Evolutionary conservation across 176 grass and related monocot species (phyloP).

Genomic region (Zoysia pacifica): DNA sequence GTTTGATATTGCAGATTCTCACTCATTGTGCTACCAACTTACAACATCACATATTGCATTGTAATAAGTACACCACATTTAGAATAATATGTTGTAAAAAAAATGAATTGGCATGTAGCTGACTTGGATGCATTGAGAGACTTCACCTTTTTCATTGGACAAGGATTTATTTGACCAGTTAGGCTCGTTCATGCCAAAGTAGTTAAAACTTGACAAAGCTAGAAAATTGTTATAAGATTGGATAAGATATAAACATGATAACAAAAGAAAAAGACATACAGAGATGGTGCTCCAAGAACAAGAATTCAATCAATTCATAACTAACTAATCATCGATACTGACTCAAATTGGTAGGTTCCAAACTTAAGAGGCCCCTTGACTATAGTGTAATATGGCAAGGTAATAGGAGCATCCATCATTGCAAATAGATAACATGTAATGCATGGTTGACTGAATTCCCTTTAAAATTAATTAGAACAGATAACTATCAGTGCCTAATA

Average conservation of each 20-base stretch:
- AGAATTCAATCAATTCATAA: not conserved
- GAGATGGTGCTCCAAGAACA: not conserved
- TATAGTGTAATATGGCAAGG: slow-evolving; percentile 10
- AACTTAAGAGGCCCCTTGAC: not conserved
- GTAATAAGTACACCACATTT: not conserved
- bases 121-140: not conserved
- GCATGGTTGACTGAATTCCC: not conserved
- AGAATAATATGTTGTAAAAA: not conserved
- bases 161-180: not conserved
- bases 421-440: not conserved
- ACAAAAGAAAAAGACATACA: not conserved
- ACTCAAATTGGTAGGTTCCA: not conserved
- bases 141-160: not conserved
- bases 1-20: slow-evolving; percentile 28
- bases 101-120: not conserved
- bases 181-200: not conserved
- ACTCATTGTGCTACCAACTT: not conserved
- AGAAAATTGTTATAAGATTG: not conserved
- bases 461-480: slow-evolving; percentile 5
- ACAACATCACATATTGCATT: not conserved
- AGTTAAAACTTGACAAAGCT: not conserved
- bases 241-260: not conserved
- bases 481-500: not conserved
- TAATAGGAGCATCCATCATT: not conserved
- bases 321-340: not conserved